Conservation (phyloP, 192 early-diverging fungal genomes). For the Coemansia asiatica region DNA sequence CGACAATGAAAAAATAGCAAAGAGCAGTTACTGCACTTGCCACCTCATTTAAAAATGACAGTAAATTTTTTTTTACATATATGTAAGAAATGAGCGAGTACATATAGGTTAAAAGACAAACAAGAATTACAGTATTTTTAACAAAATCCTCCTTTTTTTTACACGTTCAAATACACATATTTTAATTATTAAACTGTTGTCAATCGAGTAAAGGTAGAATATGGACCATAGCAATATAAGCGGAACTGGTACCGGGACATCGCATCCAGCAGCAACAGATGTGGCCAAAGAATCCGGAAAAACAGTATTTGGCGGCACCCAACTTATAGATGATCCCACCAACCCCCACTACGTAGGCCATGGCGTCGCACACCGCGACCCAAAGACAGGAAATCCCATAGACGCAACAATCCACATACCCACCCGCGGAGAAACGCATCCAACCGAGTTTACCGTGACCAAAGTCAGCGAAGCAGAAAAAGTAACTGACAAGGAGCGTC, state of each 20-base stretch:
- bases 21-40: background rate
- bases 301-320: conserved; percentile 34
- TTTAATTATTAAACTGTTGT: conserved; percentile 2
- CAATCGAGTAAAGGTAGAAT: too few species aligned
- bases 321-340: conserved; percentile 39
- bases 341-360: conserved; percentile 48
- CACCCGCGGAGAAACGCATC: conserved; percentile 43
- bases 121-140: background rate
- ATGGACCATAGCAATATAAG: conserved; percentile 22
- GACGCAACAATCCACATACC: conserved; percentile 39
- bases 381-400: conserved; percentile 40
- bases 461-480: background rate
- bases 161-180: too few species aligned
- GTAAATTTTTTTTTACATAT: background rate
- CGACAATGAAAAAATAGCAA: background rate
- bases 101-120: background rate
- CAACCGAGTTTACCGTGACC: conserved; percentile 26
- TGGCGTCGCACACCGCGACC: conserved; percentile 50
- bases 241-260: conserved; percentile 50
- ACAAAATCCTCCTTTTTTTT: too few species aligned
- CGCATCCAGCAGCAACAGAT: conserved; percentile 50
- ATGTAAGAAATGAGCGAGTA: background rate
- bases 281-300: conserved; percentile 49
- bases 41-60: background rate
- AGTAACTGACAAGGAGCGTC: conserved; percentile 11